Evolutionary conservation across 768 basidiomycete genomes (phyloP).

Genomic region (Xerocomellus amylosporus): DNA sequence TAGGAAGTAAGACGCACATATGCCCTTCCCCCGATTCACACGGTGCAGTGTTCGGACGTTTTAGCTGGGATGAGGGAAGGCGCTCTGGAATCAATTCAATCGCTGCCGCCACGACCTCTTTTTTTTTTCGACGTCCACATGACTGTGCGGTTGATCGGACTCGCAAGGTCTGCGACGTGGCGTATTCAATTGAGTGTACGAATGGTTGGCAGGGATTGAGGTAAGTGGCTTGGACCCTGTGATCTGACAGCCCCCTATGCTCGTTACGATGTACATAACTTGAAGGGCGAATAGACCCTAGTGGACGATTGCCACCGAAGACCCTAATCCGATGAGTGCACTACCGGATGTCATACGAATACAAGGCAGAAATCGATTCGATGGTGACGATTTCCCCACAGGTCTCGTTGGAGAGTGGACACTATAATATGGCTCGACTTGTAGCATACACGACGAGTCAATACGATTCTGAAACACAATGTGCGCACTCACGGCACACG

Average conservation of each 20-base stretch:
- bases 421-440: not conserved
- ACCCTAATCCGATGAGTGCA: slow-evolving; percentile 9
- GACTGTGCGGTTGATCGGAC: slow-evolving; percentile 1
- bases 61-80: no score
- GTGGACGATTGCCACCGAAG: slow-evolving; percentile 4
- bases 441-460: not conserved
- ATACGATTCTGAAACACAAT: slow-evolving; percentile 9
- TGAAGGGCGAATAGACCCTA: slow-evolving; percentile 1
- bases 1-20: no score
- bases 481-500: not conserved
- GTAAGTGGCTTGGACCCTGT: slow-evolving; percentile 14
- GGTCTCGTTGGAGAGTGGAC: not conserved
- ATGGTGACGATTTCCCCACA: not conserved
- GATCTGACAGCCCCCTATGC: not conserved
- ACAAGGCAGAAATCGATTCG: not conserved
- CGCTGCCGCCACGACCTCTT: not conserved
- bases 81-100: not conserved
- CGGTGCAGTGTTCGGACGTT: not conserved
- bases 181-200: not conserved
- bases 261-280: not conserved
- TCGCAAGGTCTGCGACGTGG: not conserved
- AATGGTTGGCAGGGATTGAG: not conserved
- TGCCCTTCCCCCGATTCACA: not conserved
- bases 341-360: not conserved
- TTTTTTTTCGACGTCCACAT: not conserved